phyloP scores from a whole-genome alignment of 331 rosid genomes.

The Cydonia oblonga region DNA sequence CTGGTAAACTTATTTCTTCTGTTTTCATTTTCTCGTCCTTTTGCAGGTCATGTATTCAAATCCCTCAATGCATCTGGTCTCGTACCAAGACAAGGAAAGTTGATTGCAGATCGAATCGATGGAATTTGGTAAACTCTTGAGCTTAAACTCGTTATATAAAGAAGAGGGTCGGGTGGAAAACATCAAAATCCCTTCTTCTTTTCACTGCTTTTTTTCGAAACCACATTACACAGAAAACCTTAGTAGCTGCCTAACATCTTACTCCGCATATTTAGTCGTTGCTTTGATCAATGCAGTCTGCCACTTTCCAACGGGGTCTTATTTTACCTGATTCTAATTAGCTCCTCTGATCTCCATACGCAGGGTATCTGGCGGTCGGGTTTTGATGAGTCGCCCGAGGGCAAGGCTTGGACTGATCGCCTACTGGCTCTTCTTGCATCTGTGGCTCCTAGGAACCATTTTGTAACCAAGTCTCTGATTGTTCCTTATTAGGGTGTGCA shows the following conservation, averaged over 20 bases:
- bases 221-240: background rate
- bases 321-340: background rate
- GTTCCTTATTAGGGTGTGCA: conserved; percentile 25
- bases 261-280: background rate
- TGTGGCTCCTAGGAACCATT: conserved; percentile 78
- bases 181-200: background rate
- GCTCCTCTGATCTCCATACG: background rate
- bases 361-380: conserved; percentile 92
- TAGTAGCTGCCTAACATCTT: background rate
- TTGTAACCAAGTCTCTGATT: conserved; percentile 36
- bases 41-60: conserved; percentile 80
- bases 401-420: conserved; percentile 81
- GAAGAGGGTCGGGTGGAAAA: background rate
- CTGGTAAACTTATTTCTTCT: conserved; percentile 2
- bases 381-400: conserved; percentile 81
- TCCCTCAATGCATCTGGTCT: conserved; percentile 86
- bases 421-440: conserved; percentile 63
- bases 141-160: background rate
- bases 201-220: background rate
- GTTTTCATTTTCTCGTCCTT: background rate
- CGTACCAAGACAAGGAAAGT: conserved; percentile 82
- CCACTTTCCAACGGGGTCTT: background rate
- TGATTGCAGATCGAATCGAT: conserved; percentile 83
- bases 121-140: conserved; percentile 71
- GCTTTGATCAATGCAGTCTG: background rate